Evolutionary conservation across 352 stramenopile species (phyloP), one percentile per base, ranked within the genome.

Genomic region (Bremia lactucae): DNA sequence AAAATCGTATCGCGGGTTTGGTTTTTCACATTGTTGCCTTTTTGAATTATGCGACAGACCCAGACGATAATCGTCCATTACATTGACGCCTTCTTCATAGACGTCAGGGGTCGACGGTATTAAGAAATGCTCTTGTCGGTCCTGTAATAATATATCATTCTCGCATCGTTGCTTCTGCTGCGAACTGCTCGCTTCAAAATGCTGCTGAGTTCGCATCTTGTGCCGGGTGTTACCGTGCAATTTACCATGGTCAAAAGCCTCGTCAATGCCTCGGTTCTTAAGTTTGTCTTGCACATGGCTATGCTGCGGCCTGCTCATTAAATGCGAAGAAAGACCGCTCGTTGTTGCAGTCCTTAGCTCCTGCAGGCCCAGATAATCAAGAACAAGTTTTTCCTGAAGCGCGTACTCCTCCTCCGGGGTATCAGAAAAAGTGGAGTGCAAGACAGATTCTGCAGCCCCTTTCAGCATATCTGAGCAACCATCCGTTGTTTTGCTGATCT

Each of bases 401-500:
- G 67, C 59, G 34, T 91, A 91, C 46, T 85, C 73, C 8, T 58
- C 59, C 5, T 49, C 42, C 1, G 75, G 75, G 20, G 86, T 65
- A 0, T 77, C 62, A 0, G 69, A 60, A 29, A 86, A 87, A 39
- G 77, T 72, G 2, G 73, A 75, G 46, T 84, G 73, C 18, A 88
- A 50, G 1, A 87, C 74, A 1, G 73, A 87, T 34, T 79, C 73
- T 2, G 65, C 54, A 1, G 65, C 68, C 18, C 67, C 67, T 5
- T 71, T 68, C 0, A 86, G 49, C 49, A 87, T 56, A 11, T 69
- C 55, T 0, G 68, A 78, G 36, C 56, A 65, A 38, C 65, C 71
- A 35, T 86, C 73, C 0, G 71, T 80, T 7, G 72, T 71, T 31
- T 83, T 81, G 42, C 68, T 84, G 28, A 83, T 66, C 41, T 88